Base-by-base conservation (phyloP, 129 eudicot genomes). In the Escallonia herrerae region DNA sequence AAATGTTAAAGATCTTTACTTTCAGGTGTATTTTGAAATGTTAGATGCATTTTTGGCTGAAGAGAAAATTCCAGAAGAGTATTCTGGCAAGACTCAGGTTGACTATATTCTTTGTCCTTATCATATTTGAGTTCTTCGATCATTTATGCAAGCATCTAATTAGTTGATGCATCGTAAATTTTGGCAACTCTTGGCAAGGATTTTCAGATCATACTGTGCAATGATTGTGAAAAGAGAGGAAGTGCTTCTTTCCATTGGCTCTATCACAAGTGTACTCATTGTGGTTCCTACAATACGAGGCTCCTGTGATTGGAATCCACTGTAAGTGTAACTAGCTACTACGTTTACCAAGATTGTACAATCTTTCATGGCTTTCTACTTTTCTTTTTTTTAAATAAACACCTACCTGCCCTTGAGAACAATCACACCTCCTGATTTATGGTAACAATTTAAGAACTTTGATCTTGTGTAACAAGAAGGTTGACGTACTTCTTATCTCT, bases 151-250 rank as follows among this genome's bases (percentile, higher is more conserved):
- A 48, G 7, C n/a, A 40, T 40, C 38, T 41, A 22, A 22, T 22
- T 22, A 22, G 33, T 22, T 22, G 33, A 22, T 22, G 33, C 33
- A 22, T 22, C 33, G 33, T 22, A 22, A 22, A 22, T 22, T 22
- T 22, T 22, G 33, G 33, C 33, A 22, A 22, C 33, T 22, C 33
- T 22, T 13, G 39, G 7, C 43, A 39, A 60, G 65, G 49, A 40
- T 57, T 50, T 85, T 55, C 95, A 91, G 98, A 87, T 52, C 45
- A 88, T 91, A 74, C 62, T 88, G 71, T 91, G 98, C 89, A 91
- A 91, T 59, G 98, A 91, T 52, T 91, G 98, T 72, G 95, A 83
- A 77, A 85, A 81, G 82, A 79, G 77, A 79, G 98, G 95, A 79
- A 73, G 68, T 39, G 73, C 86, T 68, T 49, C 95, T 3, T 91